Percentiles rank a stretch among this genome's conserved stretches.
Conservation (phyloP, 805 yeast species). For the Barnettozyma sp. region DNA sequence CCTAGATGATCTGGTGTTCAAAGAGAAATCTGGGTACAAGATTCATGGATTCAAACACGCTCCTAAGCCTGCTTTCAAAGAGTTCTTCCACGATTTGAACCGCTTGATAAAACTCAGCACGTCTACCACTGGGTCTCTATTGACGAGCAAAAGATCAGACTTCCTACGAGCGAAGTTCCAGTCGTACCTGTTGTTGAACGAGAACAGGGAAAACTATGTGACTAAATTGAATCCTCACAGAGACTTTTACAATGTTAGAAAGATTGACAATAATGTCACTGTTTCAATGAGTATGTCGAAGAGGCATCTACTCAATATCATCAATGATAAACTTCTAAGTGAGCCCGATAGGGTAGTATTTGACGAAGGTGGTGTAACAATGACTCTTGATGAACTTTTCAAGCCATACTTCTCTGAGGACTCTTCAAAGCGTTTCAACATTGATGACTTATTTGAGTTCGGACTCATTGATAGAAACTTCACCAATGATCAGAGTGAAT, state of each 20-base stretch:
- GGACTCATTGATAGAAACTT: slow-evolving; percentile 23
- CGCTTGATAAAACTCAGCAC: slow-evolving; percentile 18
- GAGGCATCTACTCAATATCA: slow-evolving; percentile 55
- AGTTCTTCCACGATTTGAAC: slow-evolving; percentile 28
- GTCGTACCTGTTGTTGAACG: slow-evolving; percentile 29
- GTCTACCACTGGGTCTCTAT: slow-evolving; percentile 8
- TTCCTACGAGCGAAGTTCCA: slow-evolving; percentile 32
- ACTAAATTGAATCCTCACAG: slow-evolving; percentile 35
- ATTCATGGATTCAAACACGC: slow-evolving; percentile 2
- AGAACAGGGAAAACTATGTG: slow-evolving; percentile 29
- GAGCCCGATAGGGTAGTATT: slow-evolving; percentile 33
- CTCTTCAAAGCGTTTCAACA: slow-evolving; percentile 22
- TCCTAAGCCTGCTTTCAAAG: slow-evolving; percentile 24
- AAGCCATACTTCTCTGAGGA: slow-evolving; percentile 27
- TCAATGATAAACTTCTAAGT: slow-evolving; percentile 29
- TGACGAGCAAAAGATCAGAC: slow-evolving; percentile 25
- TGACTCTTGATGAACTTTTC: slow-evolving; percentile 23
- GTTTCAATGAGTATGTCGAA: slow-evolving; percentile 98
- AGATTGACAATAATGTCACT: slow-evolving; percentile 78
- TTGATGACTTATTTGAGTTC: slow-evolving; percentile 26
- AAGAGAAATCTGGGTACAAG: slow-evolving; percentile 1
- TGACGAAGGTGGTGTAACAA: slow-evolving; percentile 19
- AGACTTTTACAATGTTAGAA: slow-evolving; percentile 38
- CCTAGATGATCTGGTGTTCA: background rate
- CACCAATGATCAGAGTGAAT: slow-evolving; percentile 20